Percentiles rank a stretch among this genome's conserved stretches.
Evolutionary conservation across 257 asterid species (phyloP).

Genomic region (Solanum appendiculatum): DNA sequence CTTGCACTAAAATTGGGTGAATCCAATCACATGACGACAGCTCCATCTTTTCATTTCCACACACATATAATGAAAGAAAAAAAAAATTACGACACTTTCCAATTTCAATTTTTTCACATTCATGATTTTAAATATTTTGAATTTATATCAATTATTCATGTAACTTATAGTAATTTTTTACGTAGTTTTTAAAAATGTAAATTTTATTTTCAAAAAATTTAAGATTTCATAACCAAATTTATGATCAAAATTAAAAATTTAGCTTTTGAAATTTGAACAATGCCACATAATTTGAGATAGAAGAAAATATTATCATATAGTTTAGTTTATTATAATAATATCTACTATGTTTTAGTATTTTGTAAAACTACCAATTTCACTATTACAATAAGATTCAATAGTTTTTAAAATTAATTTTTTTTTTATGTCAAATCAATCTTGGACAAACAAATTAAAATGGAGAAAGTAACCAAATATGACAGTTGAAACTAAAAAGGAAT

Average conservation of each 20-base stretch:
- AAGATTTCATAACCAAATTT: neutral
- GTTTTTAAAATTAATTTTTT: too few relatives aligned
- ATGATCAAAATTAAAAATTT: neutral
- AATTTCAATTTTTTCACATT: too few relatives aligned
- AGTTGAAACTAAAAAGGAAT: neutral
- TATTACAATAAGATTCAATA: neutral
- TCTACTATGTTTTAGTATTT: neutral
- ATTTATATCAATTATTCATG: neutral
- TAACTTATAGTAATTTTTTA: neutral
- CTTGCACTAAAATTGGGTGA: constrained; percentile 16
- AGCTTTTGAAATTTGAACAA: neutral
- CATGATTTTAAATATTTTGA: neutral
- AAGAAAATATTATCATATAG: neutral
- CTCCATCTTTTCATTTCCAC: neutral
- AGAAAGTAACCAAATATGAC: neutral
- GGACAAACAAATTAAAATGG: neutral
- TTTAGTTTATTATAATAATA: neutral
- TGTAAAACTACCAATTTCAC: neutral
- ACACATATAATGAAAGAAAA: too few relatives aligned
- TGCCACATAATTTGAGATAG: neutral
- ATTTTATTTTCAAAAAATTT: neutral
- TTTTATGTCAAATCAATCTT: neutral
- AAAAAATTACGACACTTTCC: too few relatives aligned
- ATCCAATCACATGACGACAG: neutral
- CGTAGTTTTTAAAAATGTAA: neutral